phyloP scores from a whole-genome alignment of 352 stramenopile genomes.

The Globisporangium parvum region DNA sequence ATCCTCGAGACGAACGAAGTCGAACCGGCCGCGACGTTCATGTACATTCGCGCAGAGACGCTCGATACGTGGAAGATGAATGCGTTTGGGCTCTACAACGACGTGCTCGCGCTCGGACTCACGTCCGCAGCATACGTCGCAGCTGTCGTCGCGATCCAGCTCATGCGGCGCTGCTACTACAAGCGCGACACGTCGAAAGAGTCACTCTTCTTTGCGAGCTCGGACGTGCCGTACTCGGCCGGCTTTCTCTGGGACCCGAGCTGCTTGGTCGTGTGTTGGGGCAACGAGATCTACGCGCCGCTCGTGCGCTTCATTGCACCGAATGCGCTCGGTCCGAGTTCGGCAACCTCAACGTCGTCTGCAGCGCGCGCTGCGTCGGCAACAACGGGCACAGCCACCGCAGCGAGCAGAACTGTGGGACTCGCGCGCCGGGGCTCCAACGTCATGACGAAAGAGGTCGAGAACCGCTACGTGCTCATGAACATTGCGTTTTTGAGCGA shows the following conservation, averaged over 20 bases:
- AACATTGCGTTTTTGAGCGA: constrained; percentile 52
- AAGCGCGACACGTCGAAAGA: constrained; percentile 22
- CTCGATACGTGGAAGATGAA: constrained; percentile 59
- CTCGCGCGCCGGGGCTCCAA: constrained; percentile 14
- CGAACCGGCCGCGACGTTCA: constrained; percentile 43
- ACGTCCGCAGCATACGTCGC: constrained; percentile 33
- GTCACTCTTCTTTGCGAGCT: constrained; percentile 39
- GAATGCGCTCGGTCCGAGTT: constrained; percentile 2
- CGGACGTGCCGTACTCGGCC: constrained; percentile 35
- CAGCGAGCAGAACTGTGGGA: constrained; percentile 4
- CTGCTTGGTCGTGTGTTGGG: constrained; percentile 47
- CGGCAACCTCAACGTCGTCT: neutral
- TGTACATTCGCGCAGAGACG: constrained; percentile 45
- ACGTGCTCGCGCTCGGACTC: constrained; percentile 35
- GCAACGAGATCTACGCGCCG: constrained; percentile 33
- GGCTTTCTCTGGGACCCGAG: constrained; percentile 49
- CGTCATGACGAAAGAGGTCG: constrained; percentile 9
- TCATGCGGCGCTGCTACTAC: constrained; percentile 13
- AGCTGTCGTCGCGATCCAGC: constrained; percentile 18
- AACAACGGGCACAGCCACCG: neutral
- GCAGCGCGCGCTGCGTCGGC: neutral
- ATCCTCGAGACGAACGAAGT: constrained; percentile 53
- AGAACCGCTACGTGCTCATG: constrained; percentile 43
- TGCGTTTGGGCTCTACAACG: constrained; percentile 43
- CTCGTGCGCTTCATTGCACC: constrained; percentile 19